Evolutionary conservation across 768 basidiomycete species (phyloP), one percentile per base, ranked within the genome.

Genomic region (Scleroderma citrinum): DNA sequence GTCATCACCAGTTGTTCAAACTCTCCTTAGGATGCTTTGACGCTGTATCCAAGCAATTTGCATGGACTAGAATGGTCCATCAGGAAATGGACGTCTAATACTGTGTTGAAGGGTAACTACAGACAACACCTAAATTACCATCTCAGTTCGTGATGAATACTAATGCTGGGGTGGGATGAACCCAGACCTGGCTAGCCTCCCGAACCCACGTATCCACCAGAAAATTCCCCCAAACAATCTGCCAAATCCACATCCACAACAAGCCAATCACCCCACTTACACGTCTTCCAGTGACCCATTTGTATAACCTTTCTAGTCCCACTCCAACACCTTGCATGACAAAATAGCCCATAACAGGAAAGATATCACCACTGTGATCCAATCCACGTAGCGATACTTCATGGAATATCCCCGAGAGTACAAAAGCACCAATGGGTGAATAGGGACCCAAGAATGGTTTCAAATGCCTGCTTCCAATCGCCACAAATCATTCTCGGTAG

Each of bases 331-430:
- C 82, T 53, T 76, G 80, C 59, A 80, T 61, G 40, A 84, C 35
- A 59, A 85, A 87, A 59, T 78, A 83, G 2, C 74, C 76, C 1
- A 66, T 62, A 6, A 80, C 65, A 7, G 48, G 46, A 7, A 49
- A 12, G 0, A 76, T 71, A 35, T 84, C 76, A 1, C 68, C 64
- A 16, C 80, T 81, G 4, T 69, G 68, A 1, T 73, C 76, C 76
- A 84, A 75, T 5, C 78, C 79, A 71, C 75, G 83, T 45, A 79
- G 49, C 12, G 77, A 81, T 14, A 76, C 31, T 52, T 79, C 72
- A 49, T 89, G 86, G 4, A 86, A 57, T 7, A 78, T n/a, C 4
- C 74, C 82, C 0, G 85, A 87, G 7, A 77, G 50, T 3, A 76
- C 43, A 59, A 87, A 87, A 3, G 75, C 76, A 7, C 82, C 83